A percentile compares a stretch with the other conserved stretches of the same genome.
phyloP scores from a whole-genome alignment of 73 alveolate genomes.

The Tetrahymena elliotti region DNA sequence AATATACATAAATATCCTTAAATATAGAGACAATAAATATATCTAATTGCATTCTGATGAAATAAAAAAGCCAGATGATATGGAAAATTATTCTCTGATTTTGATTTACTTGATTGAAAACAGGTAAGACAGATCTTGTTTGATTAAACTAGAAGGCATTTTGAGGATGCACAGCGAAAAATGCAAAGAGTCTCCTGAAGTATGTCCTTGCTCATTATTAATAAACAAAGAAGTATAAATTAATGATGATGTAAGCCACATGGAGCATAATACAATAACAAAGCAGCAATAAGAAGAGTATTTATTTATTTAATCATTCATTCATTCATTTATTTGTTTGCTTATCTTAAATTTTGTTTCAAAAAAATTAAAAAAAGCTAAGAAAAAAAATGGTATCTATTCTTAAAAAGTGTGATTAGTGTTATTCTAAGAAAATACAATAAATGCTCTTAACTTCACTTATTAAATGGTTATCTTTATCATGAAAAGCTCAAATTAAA shows the following conservation, averaged over 20 bases:
- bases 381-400: constrained; percentile 1
- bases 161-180: not conserved
- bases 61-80: not conserved
- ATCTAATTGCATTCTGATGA: not conserved
- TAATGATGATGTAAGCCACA: not conserved
- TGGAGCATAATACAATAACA: constrained; percentile 1
- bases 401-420: not conserved
- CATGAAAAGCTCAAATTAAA: not conserved
- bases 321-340: too few relatives aligned
- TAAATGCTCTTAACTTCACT: not conserved
- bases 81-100: not conserved
- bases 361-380: constrained; percentile 10
- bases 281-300: constrained; percentile 17
- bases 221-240: not conserved
- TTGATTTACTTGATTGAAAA: not conserved
- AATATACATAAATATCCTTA: not conserved
- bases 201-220: not conserved
- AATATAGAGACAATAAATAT: not conserved
- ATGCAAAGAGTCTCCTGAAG: not conserved
- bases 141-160: not conserved
- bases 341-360: too few relatives aligned
- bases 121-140: not conserved
- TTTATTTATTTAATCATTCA: not conserved
- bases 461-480: not conserved
- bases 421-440: not conserved